Conservation (phyloP, 2,329 filamentous ascomycete species). For the Alternaria panax region DNA sequence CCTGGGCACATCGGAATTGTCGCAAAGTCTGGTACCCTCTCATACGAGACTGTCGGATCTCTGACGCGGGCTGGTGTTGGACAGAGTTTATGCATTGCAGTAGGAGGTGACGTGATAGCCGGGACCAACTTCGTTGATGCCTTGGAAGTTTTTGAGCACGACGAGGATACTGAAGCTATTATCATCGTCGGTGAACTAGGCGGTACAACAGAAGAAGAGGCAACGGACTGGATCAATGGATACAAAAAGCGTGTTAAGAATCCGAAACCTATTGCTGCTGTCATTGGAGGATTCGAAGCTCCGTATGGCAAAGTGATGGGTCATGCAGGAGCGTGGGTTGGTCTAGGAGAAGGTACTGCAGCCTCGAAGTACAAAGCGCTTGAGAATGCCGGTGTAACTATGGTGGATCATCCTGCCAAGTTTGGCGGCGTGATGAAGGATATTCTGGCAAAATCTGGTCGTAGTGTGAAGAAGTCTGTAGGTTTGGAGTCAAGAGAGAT, state of each 20-base stretch:
- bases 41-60: conserved; percentile 79
- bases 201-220: conserved; percentile 72
- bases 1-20: conserved; percentile 76
- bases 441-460: conserved; percentile 59
- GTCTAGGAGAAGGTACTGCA: conserved; percentile 70
- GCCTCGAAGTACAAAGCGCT: conserved; percentile 72
- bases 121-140: conserved; percentile 79
- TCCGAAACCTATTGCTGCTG: conserved; percentile 77
- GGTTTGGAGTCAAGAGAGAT: conserved; percentile 9
- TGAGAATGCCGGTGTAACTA: conserved; percentile 69
- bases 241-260: conserved; percentile 65
- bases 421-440: conserved; percentile 73
- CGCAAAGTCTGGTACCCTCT: conserved; percentile 81
- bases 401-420: conserved; percentile 78
- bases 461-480: conserved; percentile 52
- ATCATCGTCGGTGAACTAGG: conserved; percentile 77
- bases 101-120: conserved; percentile 77
- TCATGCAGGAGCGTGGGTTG: conserved; percentile 77
- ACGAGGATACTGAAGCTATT: conserved; percentile 73
- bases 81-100: conserved; percentile 78
- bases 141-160: conserved; percentile 69
- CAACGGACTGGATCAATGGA: conserved; percentile 75
- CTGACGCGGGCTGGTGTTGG: conserved; percentile 77
- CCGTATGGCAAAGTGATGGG: conserved; percentile 74
- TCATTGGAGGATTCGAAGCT: conserved; percentile 73